phyloP scores from a whole-genome alignment of 352 stramenopile species.

The Phytophthora sp. region DNA sequence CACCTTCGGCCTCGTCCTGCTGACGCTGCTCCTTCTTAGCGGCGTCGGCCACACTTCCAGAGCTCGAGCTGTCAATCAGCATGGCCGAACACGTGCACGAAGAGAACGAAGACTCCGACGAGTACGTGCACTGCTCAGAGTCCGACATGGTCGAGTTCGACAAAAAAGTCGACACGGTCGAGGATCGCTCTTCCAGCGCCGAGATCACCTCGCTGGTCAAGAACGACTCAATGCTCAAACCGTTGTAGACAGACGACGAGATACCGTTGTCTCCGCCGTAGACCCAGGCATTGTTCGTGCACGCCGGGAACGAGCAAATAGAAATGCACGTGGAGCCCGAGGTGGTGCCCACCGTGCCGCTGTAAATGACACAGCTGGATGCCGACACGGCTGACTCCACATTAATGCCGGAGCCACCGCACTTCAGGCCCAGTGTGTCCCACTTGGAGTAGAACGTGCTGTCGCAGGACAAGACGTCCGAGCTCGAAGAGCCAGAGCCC shows the following conservation, averaged over 20 bases:
- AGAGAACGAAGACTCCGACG: slow-evolving; percentile 68
- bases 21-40: slow-evolving; percentile 69
- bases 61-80: slow-evolving; percentile 45
- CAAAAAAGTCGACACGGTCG: slow-evolving; percentile 49
- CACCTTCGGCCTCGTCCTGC: slow-evolving; percentile 43
- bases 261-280: slow-evolving; percentile 72
- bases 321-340: slow-evolving; percentile 72
- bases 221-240: slow-evolving; percentile 58
- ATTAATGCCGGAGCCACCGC: slow-evolving; percentile 50
- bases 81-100: slow-evolving; percentile 71
- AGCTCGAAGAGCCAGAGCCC: slow-evolving; percentile 21
- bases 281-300: slow-evolving; percentile 58
- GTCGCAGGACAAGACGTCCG: slow-evolving; percentile 68
- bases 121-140: slow-evolving; percentile 67
- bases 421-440: slow-evolving; percentile 71
- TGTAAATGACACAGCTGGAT: slow-evolving; percentile 81
- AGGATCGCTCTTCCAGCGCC: slow-evolving; percentile 43
- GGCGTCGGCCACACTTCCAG: slow-evolving; percentile 45
- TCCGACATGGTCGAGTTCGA: slow-evolving; percentile 68
- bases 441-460: slow-evolving; percentile 83
- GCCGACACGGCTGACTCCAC: slow-evolving; percentile 56
- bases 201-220: slow-evolving; percentile 52
- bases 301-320: slow-evolving; percentile 81
- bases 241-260: slow-evolving; percentile 68
- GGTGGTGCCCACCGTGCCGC: slow-evolving; percentile 51